phyloP scores from a whole-genome alignment of 176 grass and related monocot genomes.

The Aegilops sharonensis region DNA sequence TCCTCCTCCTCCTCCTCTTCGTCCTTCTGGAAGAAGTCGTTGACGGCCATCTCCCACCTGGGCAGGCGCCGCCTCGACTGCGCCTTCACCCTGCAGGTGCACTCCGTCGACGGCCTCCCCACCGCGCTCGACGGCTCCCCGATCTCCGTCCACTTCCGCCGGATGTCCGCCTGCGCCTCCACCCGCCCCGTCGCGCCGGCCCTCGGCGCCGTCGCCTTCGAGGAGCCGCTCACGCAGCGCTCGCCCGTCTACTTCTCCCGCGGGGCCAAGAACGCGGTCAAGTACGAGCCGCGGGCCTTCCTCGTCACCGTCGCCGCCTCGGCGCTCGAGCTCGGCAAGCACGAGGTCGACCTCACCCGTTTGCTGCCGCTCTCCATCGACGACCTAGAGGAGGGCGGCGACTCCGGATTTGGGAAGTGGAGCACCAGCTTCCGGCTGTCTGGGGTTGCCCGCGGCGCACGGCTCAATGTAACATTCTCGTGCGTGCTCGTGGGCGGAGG shows the following conservation, averaged over 20 bases:
- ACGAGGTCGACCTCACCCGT: conserved; percentile 76
- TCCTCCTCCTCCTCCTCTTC: conserved; percentile 22
- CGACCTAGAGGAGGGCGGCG: conserved; percentile 79
- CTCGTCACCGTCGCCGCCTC: conserved; percentile 48
- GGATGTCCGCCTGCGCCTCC: conserved; percentile 43
- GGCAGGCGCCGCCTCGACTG: conserved; percentile 82
- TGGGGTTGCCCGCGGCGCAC: conserved; percentile 70
- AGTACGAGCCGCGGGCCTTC: conserved; percentile 87
- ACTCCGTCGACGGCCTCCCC: conserved; percentile 80
- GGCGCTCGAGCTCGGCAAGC: conserved; percentile 64
- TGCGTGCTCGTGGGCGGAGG: conserved; percentile 40
- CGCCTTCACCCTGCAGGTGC: conserved; percentile 76
- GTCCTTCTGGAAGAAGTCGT: conserved; percentile 61
- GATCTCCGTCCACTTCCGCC: conserved; percentile 68
- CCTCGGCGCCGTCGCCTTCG: conserved; percentile 63
- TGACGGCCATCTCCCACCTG: conserved; percentile 84
- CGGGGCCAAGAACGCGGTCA: conserved; percentile 39
- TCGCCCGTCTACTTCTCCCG: conserved; percentile 67
- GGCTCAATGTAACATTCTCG: conserved; percentile 78
- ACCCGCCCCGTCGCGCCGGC: conserved; percentile 46
- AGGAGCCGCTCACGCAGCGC: conserved; percentile 61
- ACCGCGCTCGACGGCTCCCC: conserved; percentile 48
- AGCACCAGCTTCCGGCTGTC: conserved; percentile 85
- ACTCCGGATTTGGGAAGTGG: conserved; percentile 78
- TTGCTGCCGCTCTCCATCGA: conserved; percentile 66